These are phyloP conservation scores for Leccinum olivaceopallidum DNA, from an alignment of 768 basidiomycete species.

Conservation along the genomic window DNA sequence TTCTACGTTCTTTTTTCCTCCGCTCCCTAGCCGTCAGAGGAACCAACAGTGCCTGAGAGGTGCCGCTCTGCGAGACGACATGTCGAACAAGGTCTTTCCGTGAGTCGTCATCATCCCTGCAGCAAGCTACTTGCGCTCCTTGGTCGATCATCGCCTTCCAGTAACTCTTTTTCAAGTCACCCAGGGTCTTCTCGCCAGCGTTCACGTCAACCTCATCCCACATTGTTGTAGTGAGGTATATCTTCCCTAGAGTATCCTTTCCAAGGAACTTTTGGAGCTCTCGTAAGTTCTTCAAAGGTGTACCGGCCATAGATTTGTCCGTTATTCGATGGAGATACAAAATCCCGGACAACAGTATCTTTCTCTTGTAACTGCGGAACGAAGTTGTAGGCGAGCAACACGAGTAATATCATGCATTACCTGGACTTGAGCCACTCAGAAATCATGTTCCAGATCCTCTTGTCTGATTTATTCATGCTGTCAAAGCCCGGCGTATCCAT, in stretches of 20 bases:
- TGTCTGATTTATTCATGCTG: constrained; percentile 17
- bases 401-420: constrained; percentile 7
- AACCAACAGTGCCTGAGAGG: neutral
- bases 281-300: constrained; percentile 33
- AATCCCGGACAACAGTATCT: constrained; percentile 32
- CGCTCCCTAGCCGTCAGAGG: neutral
- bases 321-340: constrained; percentile 42
- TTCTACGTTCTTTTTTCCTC: neutral
- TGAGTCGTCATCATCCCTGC: neutral
- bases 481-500: constrained; percentile 30
- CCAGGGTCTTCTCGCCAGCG: neutral
- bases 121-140: neutral
- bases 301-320: constrained; percentile 37
- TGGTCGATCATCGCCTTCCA: neutral
- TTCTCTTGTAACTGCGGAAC: constrained; percentile 8
- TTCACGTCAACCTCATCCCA: constrained; percentile 27
- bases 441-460: constrained; percentile 9
- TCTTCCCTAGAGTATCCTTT: constrained; percentile 27
- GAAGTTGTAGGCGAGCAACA: neutral
- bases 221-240: constrained; percentile 40
- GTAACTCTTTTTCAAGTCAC: neutral
- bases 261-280: constrained; percentile 34
- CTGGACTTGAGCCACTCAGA: constrained; percentile 17
- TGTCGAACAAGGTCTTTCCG: neutral
- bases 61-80: neutral